phyloP scores from a whole-genome alignment of 768 basidiomycete species.

The Mycena filopes region DNA sequence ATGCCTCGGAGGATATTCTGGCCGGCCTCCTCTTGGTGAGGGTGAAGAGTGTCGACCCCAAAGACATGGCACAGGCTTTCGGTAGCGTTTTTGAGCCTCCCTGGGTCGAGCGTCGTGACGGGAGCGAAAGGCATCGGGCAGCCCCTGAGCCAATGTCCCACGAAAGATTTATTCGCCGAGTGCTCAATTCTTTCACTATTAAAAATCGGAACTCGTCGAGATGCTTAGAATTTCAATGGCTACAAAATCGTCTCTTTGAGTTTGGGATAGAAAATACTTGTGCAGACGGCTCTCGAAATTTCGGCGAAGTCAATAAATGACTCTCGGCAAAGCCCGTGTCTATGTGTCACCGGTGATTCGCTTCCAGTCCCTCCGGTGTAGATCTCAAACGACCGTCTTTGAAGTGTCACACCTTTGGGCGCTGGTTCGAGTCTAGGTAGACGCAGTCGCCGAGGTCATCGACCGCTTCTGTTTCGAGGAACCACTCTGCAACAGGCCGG shows the following conservation, averaged over 20 bases:
- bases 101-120: constrained; percentile 16
- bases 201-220: constrained; percentile 10
- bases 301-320: not conserved
- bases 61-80: constrained; percentile 13
- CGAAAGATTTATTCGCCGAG: not conserved
- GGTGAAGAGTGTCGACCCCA: constrained; percentile 4
- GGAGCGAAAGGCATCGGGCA: constrained; percentile 21
- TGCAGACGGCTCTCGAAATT: not conserved
- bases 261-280: not conserved
- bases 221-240: too few species aligned
- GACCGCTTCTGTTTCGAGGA: constrained; percentile 12
- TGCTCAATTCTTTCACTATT: not conserved
- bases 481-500: constrained; percentile 17
- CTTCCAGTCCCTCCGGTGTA: not conserved
- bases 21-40: constrained; percentile 18
- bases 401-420: too few species aligned
- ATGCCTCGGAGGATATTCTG: constrained; percentile 21
- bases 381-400: too few species aligned
- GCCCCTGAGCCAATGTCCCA: constrained; percentile 12
- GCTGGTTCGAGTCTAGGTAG: not conserved
- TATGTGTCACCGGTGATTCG: not conserved
- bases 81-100: constrained; percentile 1
- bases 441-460: constrained; percentile 12
- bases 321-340: not conserved
- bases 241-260: not conserved